Base-by-base conservation (phyloP, 202 grass and related monocot species). In the Setaria italica region DNA sequence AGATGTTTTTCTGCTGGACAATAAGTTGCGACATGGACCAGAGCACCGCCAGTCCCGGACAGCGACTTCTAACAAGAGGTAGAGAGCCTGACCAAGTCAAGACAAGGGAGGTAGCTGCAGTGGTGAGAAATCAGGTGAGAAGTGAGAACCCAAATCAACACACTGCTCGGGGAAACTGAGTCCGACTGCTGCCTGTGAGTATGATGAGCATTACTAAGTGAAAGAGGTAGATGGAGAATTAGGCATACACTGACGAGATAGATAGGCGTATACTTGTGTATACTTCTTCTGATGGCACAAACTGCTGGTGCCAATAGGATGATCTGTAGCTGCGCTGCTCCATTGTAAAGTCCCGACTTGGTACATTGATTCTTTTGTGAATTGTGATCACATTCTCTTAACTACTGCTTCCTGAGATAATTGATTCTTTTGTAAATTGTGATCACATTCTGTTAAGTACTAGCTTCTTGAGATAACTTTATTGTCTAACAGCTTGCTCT, bases 211-310 rank as follows among this genome's bases (percentile, higher is more conserved):
- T 66, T 74, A 21, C 37, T 74, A 59, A 46, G 85, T 46, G 47
- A 50, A 43, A 43, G 74, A 47, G 35, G 57, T 75, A 74, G 69
- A 56, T 76, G 21, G 57, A 81, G 9, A 60, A 56, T 76, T 68
- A 68, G 30, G 65, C 66, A 72, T 30, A 73, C 49, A 79, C 32
- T 50, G 74, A 71, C 56, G 17, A 69, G 55, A 55, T 46, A 47
- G 68, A 41, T 81, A 81, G 67, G 48, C 37, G 17, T 80, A 67
- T 55, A 63, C 11, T 65, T 65, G 25, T 25, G 25, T 21, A 67
- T 74, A 81, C 69, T 81, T 72, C 33, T 70, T 70, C n/a, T 32
- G 51, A 20, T 70, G 51, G 51, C 49, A 43, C 64, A 71, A 59
- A 62, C 21, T 59, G 67, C 51, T 62, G 67, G 41, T 57, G 37